Evolutionary conservation across 768 basidiomycete species (phyloP).

Genomic region (Boletellus sp.): DNA sequence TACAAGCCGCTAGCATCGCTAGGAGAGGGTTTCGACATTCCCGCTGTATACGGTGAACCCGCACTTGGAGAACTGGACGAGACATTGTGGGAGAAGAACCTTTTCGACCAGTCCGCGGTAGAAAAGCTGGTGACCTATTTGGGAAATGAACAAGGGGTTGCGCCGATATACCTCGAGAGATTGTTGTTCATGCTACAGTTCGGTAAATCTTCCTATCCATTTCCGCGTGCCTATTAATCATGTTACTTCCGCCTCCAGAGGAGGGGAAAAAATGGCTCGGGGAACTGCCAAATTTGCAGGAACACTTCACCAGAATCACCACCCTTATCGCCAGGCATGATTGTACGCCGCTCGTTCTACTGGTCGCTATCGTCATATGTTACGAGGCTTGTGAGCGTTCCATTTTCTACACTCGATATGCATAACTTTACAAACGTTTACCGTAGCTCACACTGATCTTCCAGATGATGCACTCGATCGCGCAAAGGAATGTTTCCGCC

Average conservation of each 20-base stretch:
- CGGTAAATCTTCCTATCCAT: not conserved
- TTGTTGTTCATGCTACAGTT: too few relatives aligned
- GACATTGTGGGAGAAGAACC: conserved; percentile 14
- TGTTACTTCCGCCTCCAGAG: not conserved
- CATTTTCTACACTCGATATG: too few relatives aligned
- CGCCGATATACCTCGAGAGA: not conserved
- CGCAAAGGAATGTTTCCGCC: conserved; percentile 16
- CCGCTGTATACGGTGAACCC: not conserved
- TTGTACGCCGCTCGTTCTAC: conserved; percentile 10
- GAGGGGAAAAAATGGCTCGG: conserved; percentile 19
- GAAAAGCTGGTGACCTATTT: conserved; percentile 9
- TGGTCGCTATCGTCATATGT: conserved; percentile 20
- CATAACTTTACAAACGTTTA: too few relatives aligned
- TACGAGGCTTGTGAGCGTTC: conserved; percentile 15
- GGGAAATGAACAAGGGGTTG: conserved; percentile 3
- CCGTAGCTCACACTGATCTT: not conserved
- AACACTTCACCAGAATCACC: conserved; percentile 3
- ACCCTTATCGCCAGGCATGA: conserved; percentile 3
- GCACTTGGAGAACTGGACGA: conserved; percentile 2
- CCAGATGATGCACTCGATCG: conserved; percentile 1
- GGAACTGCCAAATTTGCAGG: conserved; percentile 9
- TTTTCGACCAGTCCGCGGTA: conserved; percentile 20
- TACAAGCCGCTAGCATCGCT: conserved; percentile 18
- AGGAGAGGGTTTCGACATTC: conserved; percentile 24
- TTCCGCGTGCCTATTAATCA: not conserved